Conservation (phyloP, 352 stramenopile genomes). For the Pythium sukuiense region DNA sequence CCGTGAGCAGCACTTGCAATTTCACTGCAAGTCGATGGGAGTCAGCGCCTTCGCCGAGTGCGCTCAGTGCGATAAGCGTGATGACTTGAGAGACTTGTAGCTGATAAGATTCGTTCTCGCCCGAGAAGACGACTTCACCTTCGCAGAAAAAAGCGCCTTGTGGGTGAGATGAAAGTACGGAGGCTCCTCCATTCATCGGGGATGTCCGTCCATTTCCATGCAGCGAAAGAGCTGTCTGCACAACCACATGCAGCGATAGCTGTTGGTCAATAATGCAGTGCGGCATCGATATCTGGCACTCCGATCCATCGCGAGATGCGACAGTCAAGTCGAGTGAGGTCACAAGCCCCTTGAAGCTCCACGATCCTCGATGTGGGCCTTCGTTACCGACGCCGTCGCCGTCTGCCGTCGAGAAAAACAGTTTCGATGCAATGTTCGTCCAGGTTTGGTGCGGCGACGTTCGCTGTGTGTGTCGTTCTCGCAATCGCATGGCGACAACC, state of each 20-base stretch:
- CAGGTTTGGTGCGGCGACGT: background rate
- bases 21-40: background rate
- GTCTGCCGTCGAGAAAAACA: background rate
- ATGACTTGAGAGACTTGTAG: slow-evolving; percentile 12
- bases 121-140: slow-evolving; percentile 12
- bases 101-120: background rate
- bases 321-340: slow-evolving; percentile 1
- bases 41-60: slow-evolving; percentile 11
- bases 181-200: background rate
- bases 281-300: slow-evolving; percentile 10
- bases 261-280: slow-evolving; percentile 14
- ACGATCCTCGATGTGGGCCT: slow-evolving; percentile 1
- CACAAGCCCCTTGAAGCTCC: slow-evolving; percentile 7
- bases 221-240: slow-evolving; percentile 10
- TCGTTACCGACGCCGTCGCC: background rate
- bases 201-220: slow-evolving; percentile 5
- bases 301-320: slow-evolving; percentile 12
- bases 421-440: background rate
- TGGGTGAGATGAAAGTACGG: background rate
- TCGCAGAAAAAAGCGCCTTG: slow-evolving; percentile 20
- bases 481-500: slow-evolving; percentile 8
- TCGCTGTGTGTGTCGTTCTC: background rate
- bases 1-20: slow-evolving; percentile 18
- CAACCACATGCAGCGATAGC: slow-evolving; percentile 15
- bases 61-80: slow-evolving; percentile 10